These are phyloP conservation scores for Eimeria maxima DNA, from an alignment of 169 alveolate genomes.

Conservation along the genomic window DNA sequence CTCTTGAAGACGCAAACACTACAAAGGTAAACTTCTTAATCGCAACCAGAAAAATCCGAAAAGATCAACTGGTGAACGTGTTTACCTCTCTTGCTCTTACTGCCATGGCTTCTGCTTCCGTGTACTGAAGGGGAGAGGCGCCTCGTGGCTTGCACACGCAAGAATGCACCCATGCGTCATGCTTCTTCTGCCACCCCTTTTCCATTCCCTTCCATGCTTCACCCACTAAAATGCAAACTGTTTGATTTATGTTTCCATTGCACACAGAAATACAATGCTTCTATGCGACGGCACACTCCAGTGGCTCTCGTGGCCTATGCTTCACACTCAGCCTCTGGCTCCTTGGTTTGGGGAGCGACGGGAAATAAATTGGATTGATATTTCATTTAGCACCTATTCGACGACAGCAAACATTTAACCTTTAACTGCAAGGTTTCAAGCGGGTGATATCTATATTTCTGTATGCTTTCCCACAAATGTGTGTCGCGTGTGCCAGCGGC, in stretches of 20 bases:
- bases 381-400: background rate
- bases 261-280: background rate
- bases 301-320: background rate
- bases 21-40: background rate
- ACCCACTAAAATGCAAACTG: background rate
- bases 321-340: background rate
- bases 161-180: background rate
- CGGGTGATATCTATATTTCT: too few relatives aligned
- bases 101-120: slow-evolving; percentile 13
- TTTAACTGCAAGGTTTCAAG: too few relatives aligned
- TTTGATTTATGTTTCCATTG: background rate
- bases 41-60: background rate
- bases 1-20: background rate
- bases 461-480: too few relatives aligned
- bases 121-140: slow-evolving; percentile 23
- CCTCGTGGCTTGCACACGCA: slow-evolving; percentile 13
- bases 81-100: background rate
- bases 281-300: background rate
- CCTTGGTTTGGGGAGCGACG: background rate
- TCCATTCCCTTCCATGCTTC: background rate
- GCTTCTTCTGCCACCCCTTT: background rate
- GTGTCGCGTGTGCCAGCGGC: too few relatives aligned
- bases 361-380: background rate
- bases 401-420: background rate
- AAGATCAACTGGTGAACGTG: background rate